Evolutionary conservation across 495 filamentous ascomycete species (phyloP).

Genomic region (Neurospora sp.): DNA sequence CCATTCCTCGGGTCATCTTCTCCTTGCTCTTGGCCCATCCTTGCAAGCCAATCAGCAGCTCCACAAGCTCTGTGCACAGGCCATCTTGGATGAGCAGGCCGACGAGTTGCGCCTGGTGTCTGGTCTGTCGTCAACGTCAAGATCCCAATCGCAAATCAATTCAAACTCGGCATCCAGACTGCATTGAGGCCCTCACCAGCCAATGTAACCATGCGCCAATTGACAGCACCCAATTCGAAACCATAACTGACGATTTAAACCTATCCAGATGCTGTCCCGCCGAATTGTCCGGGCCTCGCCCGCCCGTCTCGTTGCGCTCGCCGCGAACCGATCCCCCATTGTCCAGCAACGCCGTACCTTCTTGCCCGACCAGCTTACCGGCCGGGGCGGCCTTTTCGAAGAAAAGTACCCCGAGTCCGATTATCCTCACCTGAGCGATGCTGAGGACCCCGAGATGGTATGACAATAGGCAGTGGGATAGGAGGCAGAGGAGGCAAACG

Average conservation of each 20-base stretch:
- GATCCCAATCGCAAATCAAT: slow-evolving; percentile 6
- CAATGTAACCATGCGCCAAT: slow-evolving; percentile 11
- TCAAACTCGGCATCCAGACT: slow-evolving; percentile 7
- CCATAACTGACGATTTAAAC: not conserved
- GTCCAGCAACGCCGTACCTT: slow-evolving; percentile 38
- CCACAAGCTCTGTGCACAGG: not conserved
- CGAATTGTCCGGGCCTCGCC: slow-evolving; percentile 45
- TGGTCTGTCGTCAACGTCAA: slow-evolving; percentile 14
- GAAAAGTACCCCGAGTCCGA: slow-evolving; percentile 37
- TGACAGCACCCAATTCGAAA: not conserved
- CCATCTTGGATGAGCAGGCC: not conserved
- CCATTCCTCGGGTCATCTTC: not conserved
- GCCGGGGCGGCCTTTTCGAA: slow-evolving; percentile 27
- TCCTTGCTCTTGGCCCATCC: not conserved
- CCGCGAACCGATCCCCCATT: slow-evolving; percentile 34
- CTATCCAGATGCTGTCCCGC: slow-evolving; percentile 50
- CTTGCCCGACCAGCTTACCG: slow-evolving; percentile 33
- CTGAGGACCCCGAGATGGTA: slow-evolving; percentile 72
- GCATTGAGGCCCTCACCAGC: slow-evolving; percentile 19
- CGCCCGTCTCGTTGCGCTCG: slow-evolving; percentile 39
- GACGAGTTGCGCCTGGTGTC: not conserved
- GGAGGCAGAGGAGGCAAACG: slow-evolving; percentile 1
- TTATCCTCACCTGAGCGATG: slow-evolving; percentile 48
- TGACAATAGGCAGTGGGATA: not conserved
- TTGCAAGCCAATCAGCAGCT: slow-evolving; percentile 14